Evolutionary conservation across 2,329 filamentous ascomycete species (phyloP), one percentile per base, ranked within the genome.

Genomic region (Paecilomyces fulvus): DNA sequence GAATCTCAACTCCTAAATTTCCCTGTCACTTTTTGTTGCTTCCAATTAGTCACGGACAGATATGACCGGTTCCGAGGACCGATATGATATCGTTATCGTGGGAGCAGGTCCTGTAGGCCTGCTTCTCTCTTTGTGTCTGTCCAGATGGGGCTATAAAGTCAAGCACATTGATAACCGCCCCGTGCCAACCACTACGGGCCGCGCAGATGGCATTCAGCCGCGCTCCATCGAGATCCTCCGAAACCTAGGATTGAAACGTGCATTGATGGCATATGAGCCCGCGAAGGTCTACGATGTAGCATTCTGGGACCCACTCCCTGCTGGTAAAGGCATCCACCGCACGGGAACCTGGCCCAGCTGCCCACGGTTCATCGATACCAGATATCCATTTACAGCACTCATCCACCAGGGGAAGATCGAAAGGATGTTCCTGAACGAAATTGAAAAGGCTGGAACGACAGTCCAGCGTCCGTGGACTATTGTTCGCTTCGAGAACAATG

Each of bases 81-180:
- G 75, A 55, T 86, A 84, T 73, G 85, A 88, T 66, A 81, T 82
- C 53, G 90, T 96, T 64, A 91, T 96, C 63, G 81, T 96, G 55
- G 92, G 92, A 61, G 92, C 92, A 56, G 92, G 92, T 14, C 92
- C 92, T 3, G 90, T 92, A 46, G 92, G 92, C 55, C 82, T 96
- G 57, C 86, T 95, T 75, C 81, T 96, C 23, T 94, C 90, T 8
- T 91, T 91, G 30, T 92, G 89, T 69, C 82, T 96, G 59, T 89
- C 90, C 59, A 82, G 91, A 77, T 96, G 91, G 90, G 92, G 92
- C 20, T 96, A 96, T 79, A 90, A 85, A 72, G 90, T 96, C 73
- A 95, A 92, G 79, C 90, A 96, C 75, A 90, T 96, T 68, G 92
- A 96, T 75, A 95, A 95, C 74, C 83, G 91, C 58, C 80, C 90